Evolutionary conservation across 495 filamentous ascomycete species (phyloP), one percentile per base, ranked within the genome.

Genomic region (Elaphomyces granulatus): DNA sequence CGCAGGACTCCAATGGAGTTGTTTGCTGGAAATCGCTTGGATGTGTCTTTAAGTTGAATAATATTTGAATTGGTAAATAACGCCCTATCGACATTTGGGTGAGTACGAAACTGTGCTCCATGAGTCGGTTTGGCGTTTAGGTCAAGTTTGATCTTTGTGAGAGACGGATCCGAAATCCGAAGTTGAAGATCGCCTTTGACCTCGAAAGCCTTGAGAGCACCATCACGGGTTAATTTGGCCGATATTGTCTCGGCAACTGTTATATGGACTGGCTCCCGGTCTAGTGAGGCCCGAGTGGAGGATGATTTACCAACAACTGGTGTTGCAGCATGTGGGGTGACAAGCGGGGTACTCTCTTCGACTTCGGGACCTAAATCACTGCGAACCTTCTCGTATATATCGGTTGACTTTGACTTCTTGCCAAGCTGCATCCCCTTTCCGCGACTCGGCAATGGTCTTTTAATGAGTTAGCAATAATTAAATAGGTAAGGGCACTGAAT

Each of bases 371-470:
- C 87, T 37, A 95, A 59, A 43, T 95, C 87, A 36, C 81, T 80
- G 47, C 83, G 76, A n/a, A 98, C 85, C 47, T 81, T 80, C 58
- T 96, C 88, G 51, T 92, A 96, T 70, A 95, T 94, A 60, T 90
- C 83, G 10, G 83, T 90, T 20, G 81, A 83, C 67, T 94, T 94
- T 23, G 84, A 93, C 63, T 96, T 96, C 70, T 94, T 94, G 59
- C 90, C 92, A 30, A 98, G 64, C 58, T 95, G 88, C 90, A 98
- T 95, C 37, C 90, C 90, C 63, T 98, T 98, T 42, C 86, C 85
- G 55, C 88, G 86, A 26, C 77, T 73, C 19, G 81, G 75, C 34
- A 78, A 55, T 21, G 76, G 64, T 53, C 74, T 81, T 35, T 9
- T 36, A 15, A n/a, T 16, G 20, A 18, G 35, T 48, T 26, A 52